Base-by-base conservation (phyloP, 371 early-diverging fungal genomes). In the Coemansia sp. region DNA sequence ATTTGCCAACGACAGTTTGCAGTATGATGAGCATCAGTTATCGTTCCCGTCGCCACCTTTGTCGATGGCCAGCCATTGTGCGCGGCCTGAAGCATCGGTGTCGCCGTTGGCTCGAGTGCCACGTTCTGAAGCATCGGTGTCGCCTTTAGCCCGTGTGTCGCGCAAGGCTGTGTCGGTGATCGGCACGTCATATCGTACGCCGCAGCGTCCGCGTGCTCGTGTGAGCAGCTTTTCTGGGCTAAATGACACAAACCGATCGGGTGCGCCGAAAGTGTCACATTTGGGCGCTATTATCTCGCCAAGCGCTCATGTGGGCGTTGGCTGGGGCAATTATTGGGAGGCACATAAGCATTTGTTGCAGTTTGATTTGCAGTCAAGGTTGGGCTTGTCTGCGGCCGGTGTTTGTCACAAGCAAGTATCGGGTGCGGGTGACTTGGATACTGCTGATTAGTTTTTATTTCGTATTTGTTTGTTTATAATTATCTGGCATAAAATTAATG, bases 271-370 rank as follows among this genome's bases (percentile, higher is more conserved):
- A 22, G 26, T 58, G 42, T 52, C 71, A 4, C 29, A 51, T 1
- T 57, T 66, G 24, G 53, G 63, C 11, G 61, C 51, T 14, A 70
- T 75, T 21, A 66, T 74, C 6, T 69, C 69, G 11, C 16, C 71
- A 4, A 40, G 64, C 6, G 63, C 71, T 8, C 75, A 75, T 58
- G 71, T 75, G 18, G 75, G 75, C 11, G 51, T 75, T 14, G 75
- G 75, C 14, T 75, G 75, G 75, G 75, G 75, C n/a, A 70, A 75
- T n/a, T 75, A 75, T 50, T 75, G 75, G 75, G 71, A 75, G 61
- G 75, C 75, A 0, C 75, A 70, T 11, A 51, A 66, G 18, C 70
- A 74, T 14, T 59, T 60, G 16, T 29, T 69, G 24, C 57, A 67
- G 51, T 67, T 75, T 48, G 67, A 70, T 42, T 63, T 75, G 16